phyloP scores from a whole-genome alignment of 1,284 basidiomycete species.

The Puccinia brachypodii region DNA sequence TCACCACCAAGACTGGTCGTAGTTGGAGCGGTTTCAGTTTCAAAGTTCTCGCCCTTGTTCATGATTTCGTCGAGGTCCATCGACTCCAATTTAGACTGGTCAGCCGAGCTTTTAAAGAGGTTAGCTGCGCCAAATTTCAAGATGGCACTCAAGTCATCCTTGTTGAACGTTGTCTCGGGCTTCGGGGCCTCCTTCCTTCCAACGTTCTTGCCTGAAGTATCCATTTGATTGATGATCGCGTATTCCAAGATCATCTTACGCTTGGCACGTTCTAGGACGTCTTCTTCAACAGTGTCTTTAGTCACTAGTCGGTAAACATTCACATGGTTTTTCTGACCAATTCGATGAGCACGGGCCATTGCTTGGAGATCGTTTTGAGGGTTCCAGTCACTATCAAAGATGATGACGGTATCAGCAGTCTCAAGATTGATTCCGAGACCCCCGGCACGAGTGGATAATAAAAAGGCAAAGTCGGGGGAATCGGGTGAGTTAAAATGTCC shows the following conservation, averaged over 20 bases:
- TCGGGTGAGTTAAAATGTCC: conserved; percentile 73
- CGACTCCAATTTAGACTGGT: conserved; percentile 94
- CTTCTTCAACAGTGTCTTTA: conserved; percentile 99
- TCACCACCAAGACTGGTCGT: conserved; percentile 92
- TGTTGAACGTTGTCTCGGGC: conserved; percentile 79
- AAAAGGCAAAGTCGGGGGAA: conserved; percentile 65
- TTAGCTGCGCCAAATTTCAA: conserved; percentile 98
- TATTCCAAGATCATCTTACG: conserved; percentile 99
- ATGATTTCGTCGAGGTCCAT: conserved; percentile 99
- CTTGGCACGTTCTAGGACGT: conserved; percentile 94
- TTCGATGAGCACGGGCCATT: conserved; percentile 96
- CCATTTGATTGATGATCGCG: conserved; percentile 99
- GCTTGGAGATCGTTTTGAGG: conserved; percentile 98
- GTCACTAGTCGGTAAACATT: conserved; percentile 96
- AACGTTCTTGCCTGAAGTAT: conserved; percentile 95
- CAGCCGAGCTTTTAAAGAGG: conserved; percentile 98
- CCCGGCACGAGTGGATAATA: conserved; percentile 56
- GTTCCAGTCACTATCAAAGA: conserved; percentile 80
- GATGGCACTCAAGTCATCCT: conserved; percentile 97
- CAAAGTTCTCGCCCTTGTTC: conserved; percentile 93
- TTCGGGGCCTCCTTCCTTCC: conserved; percentile 73
- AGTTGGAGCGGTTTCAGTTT: conserved; percentile 70
- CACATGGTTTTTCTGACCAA: conserved; percentile 96
- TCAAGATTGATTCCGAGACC: conserved; percentile 61
- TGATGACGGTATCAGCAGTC: conserved; percentile 97